A percentile compares a stretch with the other conserved stretches of the same genome.
phyloP scores from a whole-genome alignment of 176 grass and related monocot species.

The Guadua angustifolia region DNA sequence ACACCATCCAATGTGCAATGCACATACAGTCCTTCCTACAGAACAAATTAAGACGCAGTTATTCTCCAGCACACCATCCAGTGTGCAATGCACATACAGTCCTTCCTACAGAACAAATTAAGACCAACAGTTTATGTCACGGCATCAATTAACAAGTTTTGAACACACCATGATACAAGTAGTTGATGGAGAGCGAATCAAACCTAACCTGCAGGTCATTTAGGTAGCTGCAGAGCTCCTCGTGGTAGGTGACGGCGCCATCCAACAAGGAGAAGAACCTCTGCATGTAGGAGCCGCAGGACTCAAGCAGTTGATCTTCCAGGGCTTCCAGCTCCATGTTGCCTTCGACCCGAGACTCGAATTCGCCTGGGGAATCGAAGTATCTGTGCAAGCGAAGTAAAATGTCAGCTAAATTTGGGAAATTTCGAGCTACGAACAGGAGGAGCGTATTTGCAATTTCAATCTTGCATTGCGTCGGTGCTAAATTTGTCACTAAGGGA shows the following conservation, averaged over 20 bases:
- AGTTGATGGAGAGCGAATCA: background rate
- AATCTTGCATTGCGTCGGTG: background rate
- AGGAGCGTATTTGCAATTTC: background rate
- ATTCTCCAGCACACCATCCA: too few species aligned
- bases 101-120: too few species aligned
- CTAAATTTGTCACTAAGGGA: background rate
- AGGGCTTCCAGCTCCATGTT: constrained; percentile 57
- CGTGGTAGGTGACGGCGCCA: constrained; percentile 65
- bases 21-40: constrained; percentile 66
- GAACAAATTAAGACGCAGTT: constrained; percentile 35
- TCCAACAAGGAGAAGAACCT: constrained; percentile 68
- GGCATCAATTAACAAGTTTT: background rate
- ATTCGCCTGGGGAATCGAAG: constrained; percentile 68
- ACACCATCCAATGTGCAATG: constrained; percentile 73
- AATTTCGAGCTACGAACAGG: background rate
- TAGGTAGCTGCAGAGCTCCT: constrained; percentile 65
- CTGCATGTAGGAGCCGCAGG: constrained; percentile 61
- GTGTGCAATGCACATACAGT: too few species aligned
- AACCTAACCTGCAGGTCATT: constrained; percentile 63
- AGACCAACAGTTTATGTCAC: background rate
- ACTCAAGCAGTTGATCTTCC: constrained; percentile 74
- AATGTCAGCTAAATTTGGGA: background rate
- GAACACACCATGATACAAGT: background rate
- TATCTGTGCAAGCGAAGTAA: constrained; percentile 46
- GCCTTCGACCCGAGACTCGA: constrained; percentile 63